phyloP scores from a whole-genome alignment of 1,139 yeast species.

The Maudiozyma humilis region DNA sequence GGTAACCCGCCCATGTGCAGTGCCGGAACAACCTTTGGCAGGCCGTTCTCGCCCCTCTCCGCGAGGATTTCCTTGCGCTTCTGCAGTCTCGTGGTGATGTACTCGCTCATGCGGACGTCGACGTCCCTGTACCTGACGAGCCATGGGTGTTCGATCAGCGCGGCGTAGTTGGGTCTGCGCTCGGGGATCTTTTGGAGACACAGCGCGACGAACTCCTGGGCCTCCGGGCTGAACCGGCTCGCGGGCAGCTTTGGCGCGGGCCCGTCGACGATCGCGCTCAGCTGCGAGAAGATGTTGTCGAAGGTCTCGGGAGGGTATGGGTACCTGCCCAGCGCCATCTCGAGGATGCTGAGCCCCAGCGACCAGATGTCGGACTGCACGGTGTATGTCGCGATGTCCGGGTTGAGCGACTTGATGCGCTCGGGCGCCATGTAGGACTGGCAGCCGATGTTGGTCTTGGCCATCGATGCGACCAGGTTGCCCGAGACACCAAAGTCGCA shows the following conservation, averaged over 20 bases:
- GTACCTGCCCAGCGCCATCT: conserved; percentile 81
- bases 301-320: conserved; percentile 95
- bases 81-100: conserved; percentile 32
- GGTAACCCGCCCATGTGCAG: conserved; percentile 31
- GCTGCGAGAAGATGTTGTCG: conserved; percentile 81
- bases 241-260: conserved; percentile 74
- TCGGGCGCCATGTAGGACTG: conserved; percentile 99
- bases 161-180: conserved; percentile 72
- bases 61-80: conserved; percentile 23
- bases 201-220: conserved; percentile 68
- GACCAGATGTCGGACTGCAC: conserved; percentile 98
- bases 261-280: conserved; percentile 93
- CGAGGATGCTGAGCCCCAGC: conserved; percentile 78
- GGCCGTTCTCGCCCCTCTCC: conserved; percentile 23
- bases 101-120: conserved; percentile 33
- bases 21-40: conserved; percentile 29
- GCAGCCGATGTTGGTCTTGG: conserved; percentile 94
- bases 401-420: conserved; percentile 59
- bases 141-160: conserved; percentile 79
- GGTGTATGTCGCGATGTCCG: conserved; percentile 74
- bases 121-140: conserved; percentile 43
- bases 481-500: conserved; percentile 98
- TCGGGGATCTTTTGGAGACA: conserved; percentile 80
- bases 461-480: conserved; percentile 88
- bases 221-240: conserved; percentile 57